Evolutionary conservation across 805 yeast species (phyloP).

Genomic region (Candida insectorum): DNA sequence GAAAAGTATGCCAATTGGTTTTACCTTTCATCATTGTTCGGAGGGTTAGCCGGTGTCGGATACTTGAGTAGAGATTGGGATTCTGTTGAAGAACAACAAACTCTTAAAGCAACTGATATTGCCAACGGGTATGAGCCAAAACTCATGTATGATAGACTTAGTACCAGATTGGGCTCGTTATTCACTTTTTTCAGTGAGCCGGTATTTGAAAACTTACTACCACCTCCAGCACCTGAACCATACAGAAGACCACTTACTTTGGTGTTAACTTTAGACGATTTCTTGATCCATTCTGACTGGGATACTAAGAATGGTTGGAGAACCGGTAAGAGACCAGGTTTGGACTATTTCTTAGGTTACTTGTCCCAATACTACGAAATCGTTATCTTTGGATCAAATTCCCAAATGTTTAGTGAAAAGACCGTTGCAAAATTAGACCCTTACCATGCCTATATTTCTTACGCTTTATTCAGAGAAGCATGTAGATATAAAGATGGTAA

Average conservation of each 20-base stretch:
- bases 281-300: conserved; percentile 91
- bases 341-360: conserved; percentile 93
- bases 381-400: conserved; percentile 83
- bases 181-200: conserved; percentile 90
- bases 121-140: conserved; percentile 66
- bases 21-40: conserved; percentile 58
- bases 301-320: conserved; percentile 92
- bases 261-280: conserved; percentile 85
- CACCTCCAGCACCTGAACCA: conserved; percentile 89
- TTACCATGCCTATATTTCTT: conserved; percentile 80
- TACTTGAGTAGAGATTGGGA: conserved; percentile 88
- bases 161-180: conserved; percentile 67
- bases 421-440: conserved; percentile 91
- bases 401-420: conserved; percentile 80
- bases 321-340: conserved; percentile 98
- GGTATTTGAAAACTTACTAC: conserved; percentile 86
- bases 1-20: conserved; percentile 77
- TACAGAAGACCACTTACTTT: conserved; percentile 90
- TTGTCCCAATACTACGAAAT: conserved; percentile 94
- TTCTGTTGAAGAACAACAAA: conserved; percentile 59
- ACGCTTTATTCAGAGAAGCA: conserved; percentile 86
- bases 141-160: conserved; percentile 65
- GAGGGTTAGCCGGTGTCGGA: conserved; percentile 48
- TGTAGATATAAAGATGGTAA: conserved; percentile 87
- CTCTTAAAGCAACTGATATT: conserved; percentile 46